Percentiles rank a stretch among this genome's conserved stretches.
phyloP scores from a whole-genome alignment of 108 stramenopile species.

The Phaeodactylum tricornutum region DNA sequence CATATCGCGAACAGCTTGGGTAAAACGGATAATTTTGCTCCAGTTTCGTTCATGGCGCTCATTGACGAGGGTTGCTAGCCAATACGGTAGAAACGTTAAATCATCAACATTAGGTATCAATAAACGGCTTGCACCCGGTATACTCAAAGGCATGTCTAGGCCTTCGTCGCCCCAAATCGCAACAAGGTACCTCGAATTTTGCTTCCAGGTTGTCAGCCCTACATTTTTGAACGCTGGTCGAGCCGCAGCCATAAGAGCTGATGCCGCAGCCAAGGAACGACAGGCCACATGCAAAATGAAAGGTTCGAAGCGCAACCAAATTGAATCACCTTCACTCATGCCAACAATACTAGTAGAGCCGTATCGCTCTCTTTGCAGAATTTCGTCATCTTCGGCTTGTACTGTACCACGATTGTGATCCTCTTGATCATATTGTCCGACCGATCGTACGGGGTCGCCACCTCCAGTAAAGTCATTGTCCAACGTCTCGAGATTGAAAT shows the following conservation, averaged over 20 bases:
- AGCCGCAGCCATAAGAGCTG: slow-evolving; percentile 60
- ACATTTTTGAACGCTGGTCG: slow-evolving; percentile 84
- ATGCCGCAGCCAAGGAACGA: slow-evolving; percentile 54
- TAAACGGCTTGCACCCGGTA: slow-evolving; percentile 2
- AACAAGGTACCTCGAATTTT: slow-evolving; percentile 45
- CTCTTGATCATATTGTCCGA: slow-evolving; percentile 62
- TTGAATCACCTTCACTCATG: slow-evolving; percentile 7
- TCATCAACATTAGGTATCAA: slow-evolving; percentile 2
- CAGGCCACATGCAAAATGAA: slow-evolving; percentile 86
- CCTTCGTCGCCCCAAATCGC: slow-evolving; percentile 88
- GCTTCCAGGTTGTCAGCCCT: slow-evolving; percentile 76
- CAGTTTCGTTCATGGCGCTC: slow-evolving; percentile 79
- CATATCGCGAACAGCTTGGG: slow-evolving; percentile 37
- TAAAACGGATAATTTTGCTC: slow-evolving; percentile 77
- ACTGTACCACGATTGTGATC: background rate
- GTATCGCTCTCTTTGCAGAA: background rate
- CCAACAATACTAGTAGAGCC: background rate
- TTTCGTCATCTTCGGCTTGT: background rate
- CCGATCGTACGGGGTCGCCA: slow-evolving; percentile 63
- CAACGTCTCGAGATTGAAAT: slow-evolving; percentile 63
- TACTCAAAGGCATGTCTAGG: slow-evolving; percentile 77
- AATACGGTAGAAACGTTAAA: slow-evolving; percentile 21
- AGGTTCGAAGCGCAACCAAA: slow-evolving; percentile 81
- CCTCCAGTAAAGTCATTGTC: slow-evolving; percentile 55
- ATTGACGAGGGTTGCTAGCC: slow-evolving; percentile 70